phyloP scores from a whole-genome alignment of 1,284 basidiomycete genomes.

The Fomitopsis palustris region DNA sequence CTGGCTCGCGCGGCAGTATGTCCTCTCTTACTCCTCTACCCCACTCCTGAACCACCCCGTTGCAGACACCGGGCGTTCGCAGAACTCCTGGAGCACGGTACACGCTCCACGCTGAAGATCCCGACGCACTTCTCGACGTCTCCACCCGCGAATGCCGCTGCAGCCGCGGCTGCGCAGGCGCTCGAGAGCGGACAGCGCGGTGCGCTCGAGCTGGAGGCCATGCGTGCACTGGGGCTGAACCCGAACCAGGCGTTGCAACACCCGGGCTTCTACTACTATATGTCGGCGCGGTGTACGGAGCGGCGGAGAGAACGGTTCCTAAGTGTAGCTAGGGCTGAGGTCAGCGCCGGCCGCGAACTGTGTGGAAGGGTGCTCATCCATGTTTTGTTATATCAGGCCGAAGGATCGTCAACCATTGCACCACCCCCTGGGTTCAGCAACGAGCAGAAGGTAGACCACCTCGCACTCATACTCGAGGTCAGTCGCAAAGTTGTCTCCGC shows the following conservation, averaged over 20 bases:
- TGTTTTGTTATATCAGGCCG: slow-evolving; percentile 5
- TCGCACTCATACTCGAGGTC: slow-evolving; percentile 79
- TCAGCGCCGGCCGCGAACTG: slow-evolving; percentile 16
- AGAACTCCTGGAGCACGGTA: slow-evolving; percentile 83
- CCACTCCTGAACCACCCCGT: not conserved
- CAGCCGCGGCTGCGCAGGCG: slow-evolving; percentile 26
- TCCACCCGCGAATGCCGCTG: slow-evolving; percentile 22
- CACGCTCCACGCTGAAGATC: slow-evolving; percentile 63
- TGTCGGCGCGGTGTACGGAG: slow-evolving; percentile 82
- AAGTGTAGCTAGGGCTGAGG: slow-evolving; percentile 56
- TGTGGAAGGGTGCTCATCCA: not conserved
- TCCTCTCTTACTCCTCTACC: slow-evolving; percentile 14
- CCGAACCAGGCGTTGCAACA: slow-evolving; percentile 77
- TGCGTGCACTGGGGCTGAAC: slow-evolving; percentile 60
- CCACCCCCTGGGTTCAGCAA: slow-evolving; percentile 68
- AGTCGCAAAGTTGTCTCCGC: not conserved
- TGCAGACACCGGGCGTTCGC: slow-evolving; percentile 80
- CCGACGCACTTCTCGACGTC: slow-evolving; percentile 43
- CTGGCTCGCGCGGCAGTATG: slow-evolving; percentile 90
- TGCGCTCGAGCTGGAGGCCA: slow-evolving; percentile 44
- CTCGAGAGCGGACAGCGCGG: slow-evolving; percentile 26
- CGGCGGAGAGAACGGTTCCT: slow-evolving; percentile 67
- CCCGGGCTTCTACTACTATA: slow-evolving; percentile 89
- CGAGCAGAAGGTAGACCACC: slow-evolving; percentile 88
- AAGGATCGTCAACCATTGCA: slow-evolving; percentile 19